Evolutionary conservation across 306 rosid genomes (phyloP).

Genomic region (Bauhinia variegata): DNA sequence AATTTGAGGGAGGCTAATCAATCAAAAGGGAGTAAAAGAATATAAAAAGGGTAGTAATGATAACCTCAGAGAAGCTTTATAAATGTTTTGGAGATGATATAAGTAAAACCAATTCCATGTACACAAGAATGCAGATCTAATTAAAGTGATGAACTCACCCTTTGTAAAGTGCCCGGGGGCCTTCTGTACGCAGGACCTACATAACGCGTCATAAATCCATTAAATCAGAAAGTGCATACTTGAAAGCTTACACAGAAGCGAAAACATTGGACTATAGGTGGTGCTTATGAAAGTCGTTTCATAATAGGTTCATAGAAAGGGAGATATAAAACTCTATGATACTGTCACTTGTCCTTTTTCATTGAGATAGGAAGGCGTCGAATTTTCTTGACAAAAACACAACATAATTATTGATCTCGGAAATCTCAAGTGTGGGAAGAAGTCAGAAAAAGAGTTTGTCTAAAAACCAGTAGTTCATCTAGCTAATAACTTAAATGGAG

Average conservation of each 20-base stretch:
- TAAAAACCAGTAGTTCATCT: background rate
- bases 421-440: background rate
- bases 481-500: background rate
- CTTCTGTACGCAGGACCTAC: slow-evolving; percentile 83
- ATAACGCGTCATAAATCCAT: slow-evolving; percentile 39
- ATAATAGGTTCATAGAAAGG: slow-evolving; percentile 1
- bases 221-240: slow-evolving; percentile 16
- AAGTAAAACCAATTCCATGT: slow-evolving; percentile 25
- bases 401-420: slow-evolving; percentile 21
- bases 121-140: slow-evolving; percentile 24
- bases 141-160: slow-evolving; percentile 62
- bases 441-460: background rate
- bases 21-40: too few species aligned
- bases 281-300: background rate
- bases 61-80: background rate
- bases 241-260: slow-evolving; percentile 13
- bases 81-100: slow-evolving; percentile 10
- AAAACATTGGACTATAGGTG: background rate
- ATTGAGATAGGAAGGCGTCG: background rate
- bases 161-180: slow-evolving; percentile 89
- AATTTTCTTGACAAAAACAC: slow-evolving; percentile 28
- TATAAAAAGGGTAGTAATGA: too few species aligned
- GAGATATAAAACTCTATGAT: background rate
- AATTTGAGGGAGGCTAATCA: too few species aligned
- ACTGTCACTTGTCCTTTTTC: background rate